Base-by-base conservation (phyloP, 108 stramenopile species). In the Nitzschia putrida region DNA sequence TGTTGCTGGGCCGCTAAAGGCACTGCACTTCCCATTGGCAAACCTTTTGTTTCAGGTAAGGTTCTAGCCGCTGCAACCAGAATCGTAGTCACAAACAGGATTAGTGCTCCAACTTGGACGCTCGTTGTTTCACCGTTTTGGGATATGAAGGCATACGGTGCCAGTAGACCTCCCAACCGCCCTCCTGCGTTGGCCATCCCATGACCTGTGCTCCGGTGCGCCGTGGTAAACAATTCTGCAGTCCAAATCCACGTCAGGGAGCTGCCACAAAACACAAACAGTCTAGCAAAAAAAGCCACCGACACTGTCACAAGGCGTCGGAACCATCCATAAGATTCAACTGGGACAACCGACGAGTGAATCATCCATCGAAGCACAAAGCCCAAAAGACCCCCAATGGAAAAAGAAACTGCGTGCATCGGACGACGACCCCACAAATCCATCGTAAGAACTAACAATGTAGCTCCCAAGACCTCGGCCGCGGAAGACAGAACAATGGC, bases 131-230 rank as follows among this genome's bases (percentile, higher is more conserved):
- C 14, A 49, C 18, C n/a, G 12, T 41, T 24, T n/a, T 14, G 1
- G 23, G 61, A 63, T 45, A 63, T 16, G 16, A 63, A 25, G 81
- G 18, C 47, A 64, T 54, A 77, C 75, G 23, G 86, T 66, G 49
- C 64, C 64, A 42, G 57, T 14, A 65, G 83, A 7, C 81, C 86
- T 16, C 86, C 86, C 14, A 79, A 39, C 42, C 89, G 70, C 6
- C 81, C 89, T 38, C 75, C 54, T 1, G 89, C 89, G 74, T 90
- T 88, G 39, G 89, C 86, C 13, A 82, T 61, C 52, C 79, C 71
- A 61, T 90, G 86, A 0, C 89, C 89, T 3, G 89, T 85, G 1
- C 80, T 82, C 38, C 89, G 78, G 58, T 87, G 82, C 13, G 87
- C 84, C 13, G 89, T 90, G 14, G 85, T 22, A 14, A 85, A 68